Percentiles rank a stretch among this genome's conserved stretches.
phyloP scores from a whole-genome alignment of 345 rosid species.

The Euphorbia peplus region DNA sequence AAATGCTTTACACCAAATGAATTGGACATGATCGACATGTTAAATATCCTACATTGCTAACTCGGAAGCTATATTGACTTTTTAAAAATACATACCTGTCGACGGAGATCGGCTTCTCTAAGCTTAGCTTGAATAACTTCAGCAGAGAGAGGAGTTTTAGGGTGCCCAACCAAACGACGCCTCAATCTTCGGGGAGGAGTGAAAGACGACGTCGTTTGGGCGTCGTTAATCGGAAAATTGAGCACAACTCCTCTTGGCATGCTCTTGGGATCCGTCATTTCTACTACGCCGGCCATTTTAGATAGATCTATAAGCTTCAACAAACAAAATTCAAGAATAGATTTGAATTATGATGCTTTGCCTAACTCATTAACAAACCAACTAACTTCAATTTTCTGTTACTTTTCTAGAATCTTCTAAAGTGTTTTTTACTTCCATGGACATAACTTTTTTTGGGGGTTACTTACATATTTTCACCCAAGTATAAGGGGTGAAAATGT shows the following conservation, averaged over 20 bases:
- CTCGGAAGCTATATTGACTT: too few species aligned
- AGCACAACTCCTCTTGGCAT: constrained; percentile 4
- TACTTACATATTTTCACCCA: too few species aligned
- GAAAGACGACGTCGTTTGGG: neutral
- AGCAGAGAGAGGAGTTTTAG: constrained; percentile 13
- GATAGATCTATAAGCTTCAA: neutral
- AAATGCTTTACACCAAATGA: too few species aligned
- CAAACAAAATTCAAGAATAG: neutral
- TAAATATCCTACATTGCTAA: too few species aligned
- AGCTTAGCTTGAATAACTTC: constrained; percentile 13
- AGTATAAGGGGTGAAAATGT: too few species aligned
- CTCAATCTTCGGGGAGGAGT: constrained; percentile 14
- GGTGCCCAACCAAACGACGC: constrained; percentile 7
- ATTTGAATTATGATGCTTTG: too few species aligned
- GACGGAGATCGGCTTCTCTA: constrained; percentile 11
- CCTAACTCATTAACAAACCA: neutral
- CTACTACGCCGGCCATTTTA: neutral
- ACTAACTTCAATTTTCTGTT: neutral
- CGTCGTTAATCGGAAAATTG: constrained; percentile 5
- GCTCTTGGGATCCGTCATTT: constrained; percentile 10
- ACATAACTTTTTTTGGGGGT: too few species aligned
- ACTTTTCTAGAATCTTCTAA: too few species aligned
- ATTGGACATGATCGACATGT: too few species aligned
- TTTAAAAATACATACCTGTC: constrained; percentile 1
- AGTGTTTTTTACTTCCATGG: too few species aligned